Evolutionary conservation across 2,329 filamentous ascomycete genomes (phyloP), one percentile per base, ranked within the genome.

Genomic region (Macroventuria anomochaeta): DNA sequence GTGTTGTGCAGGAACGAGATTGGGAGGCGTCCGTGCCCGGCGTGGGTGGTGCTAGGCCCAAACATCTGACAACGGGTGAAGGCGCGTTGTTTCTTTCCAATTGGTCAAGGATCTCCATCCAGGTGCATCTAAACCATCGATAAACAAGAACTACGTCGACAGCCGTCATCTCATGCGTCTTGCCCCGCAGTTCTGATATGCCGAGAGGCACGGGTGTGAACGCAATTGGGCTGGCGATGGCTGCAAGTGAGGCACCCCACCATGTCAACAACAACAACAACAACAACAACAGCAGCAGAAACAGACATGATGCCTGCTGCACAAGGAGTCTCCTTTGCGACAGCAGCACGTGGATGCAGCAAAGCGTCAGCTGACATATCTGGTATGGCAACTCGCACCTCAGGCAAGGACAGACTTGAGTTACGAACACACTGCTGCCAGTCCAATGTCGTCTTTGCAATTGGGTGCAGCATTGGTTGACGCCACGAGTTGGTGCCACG

Each of bases 41-140:
- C n/a, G n/a, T n/a, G n/a, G n/a, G n/a, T n/a, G n/a, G n/a, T n/a
- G n/a, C 52, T 46, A 50, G 25, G 38, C 31, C 53, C 54, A 57
- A 60, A 59, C 64, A 65, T n/a, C 55, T 57, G 59, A 63, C 55
- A 59, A 52, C 32, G 51, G 43, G 13, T 21, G 23, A 37, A 41
- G 46, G 51, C 37, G 51, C 23, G 46, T 53, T 57, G 52, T 48
- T 13, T 38, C 2, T 26, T 12, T 6, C 17, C 40, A 31, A 65
- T 66, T 64, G 60, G 64, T 46, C 43, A 36, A 33, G 48, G 40
- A 47, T 38, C 31, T 36, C 40, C 54, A 38, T 34, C 41, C 46
- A 20, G 44, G 49, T 56, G 53, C 44, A 34, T 49, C 17, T 18
- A 20, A 42, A 23, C 57, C 28, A 53, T 43, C 51, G 51, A 53